Percentiles rank a stretch among this genome's conserved stretches.
phyloP scores from a whole-genome alignment of 2,329 filamentous ascomycete species.

The Colletotrichum sp. region DNA sequence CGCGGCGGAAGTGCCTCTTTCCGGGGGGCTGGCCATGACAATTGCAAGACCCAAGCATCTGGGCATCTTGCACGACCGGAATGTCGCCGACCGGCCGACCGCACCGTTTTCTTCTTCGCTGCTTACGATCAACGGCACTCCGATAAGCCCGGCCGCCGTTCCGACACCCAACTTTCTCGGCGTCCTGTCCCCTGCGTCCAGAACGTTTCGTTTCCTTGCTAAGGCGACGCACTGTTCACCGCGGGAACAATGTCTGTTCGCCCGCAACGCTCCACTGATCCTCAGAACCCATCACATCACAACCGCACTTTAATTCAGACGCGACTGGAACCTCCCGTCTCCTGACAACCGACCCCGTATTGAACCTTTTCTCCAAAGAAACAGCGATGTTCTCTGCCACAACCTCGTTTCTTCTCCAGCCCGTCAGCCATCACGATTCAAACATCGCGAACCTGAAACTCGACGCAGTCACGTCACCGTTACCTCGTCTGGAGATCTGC shows the following conservation, averaged over 20 bases:
- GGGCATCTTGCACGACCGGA: not conserved
- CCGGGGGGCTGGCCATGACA: not conserved
- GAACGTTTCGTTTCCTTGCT: constrained; percentile 12
- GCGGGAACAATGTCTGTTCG: not conserved
- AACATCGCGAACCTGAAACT: constrained; percentile 9
- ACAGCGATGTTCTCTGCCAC: not conserved
- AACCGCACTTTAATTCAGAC: constrained; percentile 15
- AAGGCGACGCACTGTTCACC: not conserved
- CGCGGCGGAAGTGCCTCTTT: not conserved
- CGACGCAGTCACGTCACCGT: not conserved
- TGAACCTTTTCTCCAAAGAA: not conserved
- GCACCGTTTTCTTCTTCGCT: not conserved
- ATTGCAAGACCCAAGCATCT: not conserved
- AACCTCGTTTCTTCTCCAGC: not conserved
- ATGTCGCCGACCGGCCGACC: not conserved
- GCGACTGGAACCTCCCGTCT: constrained; percentile 7
- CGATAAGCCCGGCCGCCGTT: not conserved
- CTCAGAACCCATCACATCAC: not conserved
- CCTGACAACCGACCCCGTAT: not conserved
- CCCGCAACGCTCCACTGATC: constrained; percentile 1
- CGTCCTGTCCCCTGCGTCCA: constrained; percentile 1
- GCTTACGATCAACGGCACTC: not conserved
- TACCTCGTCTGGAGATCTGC: constrained; percentile 10
- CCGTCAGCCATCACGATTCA: not conserved
- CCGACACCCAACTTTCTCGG: not conserved